Evolutionary conservation across 768 basidiomycete species (phyloP).

Genomic region (Kondoa subrosea): DNA sequence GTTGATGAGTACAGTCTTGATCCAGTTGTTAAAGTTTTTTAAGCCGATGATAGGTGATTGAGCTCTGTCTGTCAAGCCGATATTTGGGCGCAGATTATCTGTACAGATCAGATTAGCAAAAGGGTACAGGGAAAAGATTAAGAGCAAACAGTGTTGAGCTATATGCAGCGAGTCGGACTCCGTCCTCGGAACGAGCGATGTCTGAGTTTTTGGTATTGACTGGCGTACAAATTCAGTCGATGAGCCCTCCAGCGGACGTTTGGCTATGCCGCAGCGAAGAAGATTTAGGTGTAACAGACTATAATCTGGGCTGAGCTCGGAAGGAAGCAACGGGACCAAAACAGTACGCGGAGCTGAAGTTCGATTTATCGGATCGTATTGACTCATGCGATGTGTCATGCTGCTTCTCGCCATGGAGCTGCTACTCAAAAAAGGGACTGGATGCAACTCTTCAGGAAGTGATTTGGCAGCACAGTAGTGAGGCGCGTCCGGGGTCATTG

Average conservation of each 20-base stretch:
- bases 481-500: too few species aligned
- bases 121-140: neutral
- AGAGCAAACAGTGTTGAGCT: constrained; percentile 2
- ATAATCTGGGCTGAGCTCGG: neutral
- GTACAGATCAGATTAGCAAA: constrained; percentile 3
- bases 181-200: neutral
- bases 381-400: too few species aligned
- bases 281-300: neutral
- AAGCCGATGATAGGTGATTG: constrained; percentile 91
- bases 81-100: constrained; percentile 90
- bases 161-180: neutral
- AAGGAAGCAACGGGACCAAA: neutral
- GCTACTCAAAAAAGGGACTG: too few species aligned
- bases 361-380: neutral
- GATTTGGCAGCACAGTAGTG: too few species aligned
- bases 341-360: neutral
- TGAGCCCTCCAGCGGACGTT: neutral
- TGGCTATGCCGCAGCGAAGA: neutral
- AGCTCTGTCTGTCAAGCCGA: constrained; percentile 63
- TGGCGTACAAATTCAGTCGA: neutral
- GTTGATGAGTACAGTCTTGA: constrained; percentile 88
- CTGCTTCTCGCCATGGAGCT: too few species aligned
- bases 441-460: too few species aligned
- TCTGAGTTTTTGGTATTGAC: neutral
- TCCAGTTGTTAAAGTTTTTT: constrained; percentile 98